Evolutionary conservation across 140 eudicot genomes (phyloP), one percentile per base, ranked within the genome.

Genomic region (Cichorium intybus): DNA sequence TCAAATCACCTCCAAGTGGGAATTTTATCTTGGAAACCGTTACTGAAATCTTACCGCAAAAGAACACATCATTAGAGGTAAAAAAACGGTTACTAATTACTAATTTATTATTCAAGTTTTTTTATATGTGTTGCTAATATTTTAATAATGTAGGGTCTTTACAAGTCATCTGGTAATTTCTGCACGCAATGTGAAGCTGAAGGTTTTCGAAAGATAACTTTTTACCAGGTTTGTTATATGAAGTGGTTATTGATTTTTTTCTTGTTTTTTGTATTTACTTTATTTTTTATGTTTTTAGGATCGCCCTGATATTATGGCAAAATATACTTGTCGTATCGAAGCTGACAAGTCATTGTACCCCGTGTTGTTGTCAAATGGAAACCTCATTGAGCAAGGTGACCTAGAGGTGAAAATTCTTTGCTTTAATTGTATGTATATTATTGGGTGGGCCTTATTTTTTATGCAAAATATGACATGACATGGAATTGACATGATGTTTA

Each of bases 111-210:
- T 33, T 0, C 16, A 23, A 10, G 24, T 4, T 0, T 0, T 26
- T 59, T 26, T 37, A 22, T 5, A 39, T 22, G 10, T 50, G 17
- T 63, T 62, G 18, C 45, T 56, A 21, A 4, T n/a, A n/a, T n/a
- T n/a, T 34, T 34, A 52, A 15, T n/a, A n/a, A n/a, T n/a, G n/a
- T 58, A 93, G 99, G 99, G 99, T 60, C 92, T 93, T 37, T 93
- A 93, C 90, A 89, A 81, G 79, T 81, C 99, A 21, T 93, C 97
- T 16, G 94, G 97, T 34, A 88, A 83, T 77, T 93, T 93, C 84
- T 93, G 99, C 78, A 85, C 99, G 10, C 97, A 93, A 64, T 93
- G 99, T 81, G 99, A 93, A 74, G 99, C 99, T 41, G 97, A 93
- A 73, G 95, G 99, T 81, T 93, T 93, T 73, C 81, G 97, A 3